Conservation (phyloP, 306 rosid genomes). For the Begonia peltatifolia region DNA sequence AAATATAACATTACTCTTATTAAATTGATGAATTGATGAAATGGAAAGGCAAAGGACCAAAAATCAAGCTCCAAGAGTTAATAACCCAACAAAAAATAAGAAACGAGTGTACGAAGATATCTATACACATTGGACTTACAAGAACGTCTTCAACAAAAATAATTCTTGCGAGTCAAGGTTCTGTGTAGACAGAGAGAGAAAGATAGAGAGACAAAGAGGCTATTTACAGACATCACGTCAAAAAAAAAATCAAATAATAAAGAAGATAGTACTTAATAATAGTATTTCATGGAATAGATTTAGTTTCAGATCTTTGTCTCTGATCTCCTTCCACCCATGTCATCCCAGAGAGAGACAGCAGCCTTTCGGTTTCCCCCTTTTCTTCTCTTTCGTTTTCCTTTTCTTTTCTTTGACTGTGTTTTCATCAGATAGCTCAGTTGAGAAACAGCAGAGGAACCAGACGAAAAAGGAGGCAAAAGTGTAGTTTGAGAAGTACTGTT, state of each 20-base stretch:
- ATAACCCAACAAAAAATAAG: no score
- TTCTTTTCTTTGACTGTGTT: constrained; percentile 27
- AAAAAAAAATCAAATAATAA: constrained; percentile 1
- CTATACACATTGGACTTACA: no score
- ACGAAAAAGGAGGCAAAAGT: constrained; percentile 14
- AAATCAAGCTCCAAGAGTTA: no score
- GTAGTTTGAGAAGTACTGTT: neutral
- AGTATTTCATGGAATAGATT: constrained; percentile 3
- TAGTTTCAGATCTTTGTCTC: constrained; percentile 12
- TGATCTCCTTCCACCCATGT: constrained; percentile 8
- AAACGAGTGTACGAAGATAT: no score
- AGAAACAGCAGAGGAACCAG: no score
- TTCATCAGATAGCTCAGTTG: constrained; percentile 23
- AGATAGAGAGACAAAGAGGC: neutral
- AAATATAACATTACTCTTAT: no score
- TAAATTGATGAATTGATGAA: no score
- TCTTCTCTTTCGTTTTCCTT: constrained; percentile 22
- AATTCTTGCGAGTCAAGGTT: no score
- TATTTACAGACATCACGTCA: neutral
- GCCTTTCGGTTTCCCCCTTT: constrained; percentile 21
- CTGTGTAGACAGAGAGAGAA: neutral
- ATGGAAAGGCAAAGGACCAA: no score
- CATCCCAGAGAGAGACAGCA: no score
- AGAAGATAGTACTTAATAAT: neutral
- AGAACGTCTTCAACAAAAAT: no score